Percentiles rank a stretch among this genome's conserved stretches.
phyloP scores from a whole-genome alignment of 192 early-diverging fungal genomes.

The Piromyces finnis region DNA sequence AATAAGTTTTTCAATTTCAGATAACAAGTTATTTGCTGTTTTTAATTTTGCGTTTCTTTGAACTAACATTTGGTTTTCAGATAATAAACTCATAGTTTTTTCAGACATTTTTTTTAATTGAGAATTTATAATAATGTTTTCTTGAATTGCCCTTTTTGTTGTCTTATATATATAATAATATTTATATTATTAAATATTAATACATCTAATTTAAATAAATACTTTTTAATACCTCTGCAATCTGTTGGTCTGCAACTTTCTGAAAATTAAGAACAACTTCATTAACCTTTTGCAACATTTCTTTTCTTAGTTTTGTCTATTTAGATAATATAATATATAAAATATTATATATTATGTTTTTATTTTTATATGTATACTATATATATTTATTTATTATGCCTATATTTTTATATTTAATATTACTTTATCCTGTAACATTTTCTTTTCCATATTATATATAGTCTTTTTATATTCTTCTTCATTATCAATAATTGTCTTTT shows the following conservation, averaged over 20 bases:
- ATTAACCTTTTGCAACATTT: slow-evolving; percentile 42
- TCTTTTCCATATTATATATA: slow-evolving; percentile 32
- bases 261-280: slow-evolving; percentile 35
- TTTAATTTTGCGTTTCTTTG: slow-evolving; percentile 18
- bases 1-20: slow-evolving; percentile 25
- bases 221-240: slow-evolving; percentile 26
- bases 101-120: slow-evolving; percentile 36
- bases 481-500: slow-evolving; percentile 17
- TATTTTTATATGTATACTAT: too few species aligned
- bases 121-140: slow-evolving; percentile 37
- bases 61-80: slow-evolving; percentile 28
- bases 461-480: slow-evolving; percentile 28
- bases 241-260: slow-evolving; percentile 39
- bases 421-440: slow-evolving; percentile 41
- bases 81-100: slow-evolving; percentile 25
- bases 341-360: background rate
- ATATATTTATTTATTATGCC: too few species aligned
- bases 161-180: slow-evolving; percentile 10
- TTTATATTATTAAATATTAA: background rate
- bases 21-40: slow-evolving; percentile 16
- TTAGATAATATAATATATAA: background rate
- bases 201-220: background rate
- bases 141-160: slow-evolving; percentile 39
- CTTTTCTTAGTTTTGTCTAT: slow-evolving; percentile 32
- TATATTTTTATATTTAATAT: background rate